Evolutionary conservation across 2,329 filamentous ascomycete species (phyloP).

Genomic region (Arthroderma uncinatum): DNA sequence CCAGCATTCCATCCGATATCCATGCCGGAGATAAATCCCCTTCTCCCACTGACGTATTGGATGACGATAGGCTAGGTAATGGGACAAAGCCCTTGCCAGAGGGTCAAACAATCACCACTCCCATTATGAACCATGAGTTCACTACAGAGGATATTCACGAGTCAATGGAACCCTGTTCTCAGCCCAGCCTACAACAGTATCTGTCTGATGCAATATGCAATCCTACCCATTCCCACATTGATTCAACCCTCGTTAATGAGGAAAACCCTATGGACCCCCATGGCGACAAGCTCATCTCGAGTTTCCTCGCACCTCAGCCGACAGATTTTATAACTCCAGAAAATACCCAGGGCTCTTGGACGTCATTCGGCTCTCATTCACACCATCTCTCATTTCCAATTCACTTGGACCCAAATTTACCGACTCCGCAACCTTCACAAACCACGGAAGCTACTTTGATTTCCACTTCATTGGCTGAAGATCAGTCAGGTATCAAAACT

Average conservation of each 20-base stretch:
- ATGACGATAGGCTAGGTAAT: neutral
- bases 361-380: neutral
- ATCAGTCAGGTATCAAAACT: neutral
- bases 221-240: neutral
- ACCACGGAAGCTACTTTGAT: neutral
- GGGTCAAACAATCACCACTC: neutral
- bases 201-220: neutral
- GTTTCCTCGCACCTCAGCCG: neutral
- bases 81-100: neutral
- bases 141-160: neutral
- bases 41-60: neutral
- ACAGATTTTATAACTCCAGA: slow-evolving; percentile 5
- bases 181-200: neutral
- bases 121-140: neutral
- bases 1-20: neutral
- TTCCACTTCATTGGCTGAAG: neutral
- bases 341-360: slow-evolving; percentile 7
- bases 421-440: slow-evolving; percentile 8
- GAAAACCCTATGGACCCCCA: neutral
- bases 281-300: neutral
- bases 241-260: neutral
- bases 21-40: neutral
- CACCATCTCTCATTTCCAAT: neutral
- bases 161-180: neutral
- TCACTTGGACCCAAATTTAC: neutral